These are phyloP conservation scores for Lathyrus aphaca DNA, from an alignment of 306 rosid species.

Conservation along the genomic window DNA sequence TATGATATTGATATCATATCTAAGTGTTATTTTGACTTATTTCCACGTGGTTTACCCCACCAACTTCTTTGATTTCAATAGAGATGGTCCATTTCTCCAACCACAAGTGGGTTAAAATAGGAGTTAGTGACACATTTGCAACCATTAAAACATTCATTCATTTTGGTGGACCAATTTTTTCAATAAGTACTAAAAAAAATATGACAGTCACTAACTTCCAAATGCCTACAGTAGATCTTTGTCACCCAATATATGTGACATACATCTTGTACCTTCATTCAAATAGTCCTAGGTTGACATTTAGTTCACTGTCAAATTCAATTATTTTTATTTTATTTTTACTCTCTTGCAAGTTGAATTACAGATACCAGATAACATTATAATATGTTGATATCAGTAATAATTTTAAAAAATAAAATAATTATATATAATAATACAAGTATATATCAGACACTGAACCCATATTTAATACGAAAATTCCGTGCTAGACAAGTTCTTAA, in stretches of 20 bases:
- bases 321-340: neutral
- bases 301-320: slow-evolving; percentile 41
- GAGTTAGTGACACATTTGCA: slow-evolving; percentile 55
- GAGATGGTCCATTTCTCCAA: slow-evolving; percentile 83
- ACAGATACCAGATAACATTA: no score
- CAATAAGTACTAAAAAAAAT: slow-evolving; percentile 39
- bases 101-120: slow-evolving; percentile 81
- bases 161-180: slow-evolving; percentile 56
- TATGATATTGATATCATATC: slow-evolving; percentile 62
- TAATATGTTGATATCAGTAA: no score
- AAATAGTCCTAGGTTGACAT: slow-evolving; percentile 50
- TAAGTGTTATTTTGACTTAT: slow-evolving; percentile 57
- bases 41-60: slow-evolving; percentile 72
- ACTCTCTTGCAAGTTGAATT: neutral
- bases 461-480: no score
- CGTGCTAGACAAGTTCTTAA: no score
- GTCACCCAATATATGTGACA: slow-evolving; percentile 47
- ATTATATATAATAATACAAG: no score
- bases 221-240: slow-evolving; percentile 43
- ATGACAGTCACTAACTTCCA: slow-evolving; percentile 59
- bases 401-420: no score
- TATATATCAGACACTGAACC: no score
- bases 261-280: slow-evolving; percentile 40
- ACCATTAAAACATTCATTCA: slow-evolving; percentile 56
- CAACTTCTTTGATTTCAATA: slow-evolving; percentile 62